Conservation (phyloP, 2,329 filamentous ascomycete genomes). For the Huntiella abstrusa region DNA sequence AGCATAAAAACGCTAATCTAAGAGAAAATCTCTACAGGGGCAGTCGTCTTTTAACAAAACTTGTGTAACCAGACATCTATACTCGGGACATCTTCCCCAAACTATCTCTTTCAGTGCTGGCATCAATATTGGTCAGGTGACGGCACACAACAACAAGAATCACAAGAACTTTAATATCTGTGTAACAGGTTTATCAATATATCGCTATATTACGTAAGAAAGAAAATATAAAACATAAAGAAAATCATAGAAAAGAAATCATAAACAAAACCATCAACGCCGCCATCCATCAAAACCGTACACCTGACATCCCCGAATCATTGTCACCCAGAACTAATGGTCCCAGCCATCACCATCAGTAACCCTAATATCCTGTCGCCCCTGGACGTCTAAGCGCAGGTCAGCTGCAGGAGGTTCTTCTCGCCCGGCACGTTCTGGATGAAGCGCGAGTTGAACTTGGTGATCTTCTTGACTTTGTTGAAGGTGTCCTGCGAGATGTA, state of each 20-base stretch:
- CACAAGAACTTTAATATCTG: no score
- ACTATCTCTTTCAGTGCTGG: no score
- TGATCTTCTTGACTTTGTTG: slow-evolving; percentile 30
- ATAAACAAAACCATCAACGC: background rate
- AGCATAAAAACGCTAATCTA: no score
- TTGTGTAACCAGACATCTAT: no score
- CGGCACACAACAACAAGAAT: no score
- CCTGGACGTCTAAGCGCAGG: background rate
- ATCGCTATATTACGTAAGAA: background rate
- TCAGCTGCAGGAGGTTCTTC: slow-evolving; percentile 21
- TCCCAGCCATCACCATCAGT: background rate
- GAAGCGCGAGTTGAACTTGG: slow-evolving; percentile 37
- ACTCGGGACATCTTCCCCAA: no score
- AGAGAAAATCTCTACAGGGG: no score
- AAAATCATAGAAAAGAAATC: background rate
- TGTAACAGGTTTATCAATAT: background rate
- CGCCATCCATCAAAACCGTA: background rate
- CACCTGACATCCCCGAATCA: background rate
- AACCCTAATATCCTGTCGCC: background rate
- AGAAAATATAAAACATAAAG: background rate
- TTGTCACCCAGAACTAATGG: background rate
- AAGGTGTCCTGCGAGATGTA: slow-evolving; percentile 29
- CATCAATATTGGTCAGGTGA: no score
- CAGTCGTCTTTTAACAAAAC: no score
- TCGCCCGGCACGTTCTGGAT: slow-evolving; percentile 30